These are phyloP conservation scores for Nicotiana benthamiana DNA, from an alignment of 257 asterid genomes.

Conservation along the genomic window DNA sequence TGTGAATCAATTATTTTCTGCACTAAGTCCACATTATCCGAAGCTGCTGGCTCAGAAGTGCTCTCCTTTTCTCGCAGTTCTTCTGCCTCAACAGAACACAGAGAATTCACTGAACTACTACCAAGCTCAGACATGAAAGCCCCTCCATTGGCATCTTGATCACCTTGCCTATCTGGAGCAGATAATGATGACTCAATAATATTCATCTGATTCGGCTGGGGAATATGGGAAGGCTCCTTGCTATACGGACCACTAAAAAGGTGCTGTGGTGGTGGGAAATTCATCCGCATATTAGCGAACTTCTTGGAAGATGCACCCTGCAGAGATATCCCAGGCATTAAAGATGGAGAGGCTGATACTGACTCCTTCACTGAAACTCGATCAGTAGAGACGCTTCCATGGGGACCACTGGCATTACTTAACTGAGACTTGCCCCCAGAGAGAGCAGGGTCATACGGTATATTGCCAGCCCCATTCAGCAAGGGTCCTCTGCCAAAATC, in stretches of 20 bases:
- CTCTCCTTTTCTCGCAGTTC: conserved; percentile 34
- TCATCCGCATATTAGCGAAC: conserved; percentile 35
- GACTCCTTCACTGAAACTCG: conserved; percentile 21
- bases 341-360: conserved; percentile 29
- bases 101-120: conserved; percentile 28
- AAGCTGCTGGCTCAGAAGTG: conserved; percentile 23
- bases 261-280: conserved; percentile 38
- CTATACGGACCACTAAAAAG: conserved; percentile 24
- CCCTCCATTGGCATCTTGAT: conserved; percentile 23
- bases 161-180: conserved; percentile 25
- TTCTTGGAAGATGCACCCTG: conserved; percentile 27
- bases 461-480: conserved; percentile 34
- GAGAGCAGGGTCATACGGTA: conserved; percentile 22
- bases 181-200: conserved; percentile 42
- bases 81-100: conserved; percentile 23
- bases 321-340: conserved; percentile 25
- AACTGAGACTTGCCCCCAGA: conserved; percentile 24
- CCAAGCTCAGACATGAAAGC: conserved; percentile 16
- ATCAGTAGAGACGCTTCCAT: conserved; percentile 30
- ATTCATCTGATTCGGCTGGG: conserved; percentile 34
- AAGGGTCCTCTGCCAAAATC: conserved; percentile 17
- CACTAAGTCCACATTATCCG: conserved; percentile 16
- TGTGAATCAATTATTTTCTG: conserved; percentile 25
- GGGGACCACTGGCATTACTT: conserved; percentile 25
- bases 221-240: conserved; percentile 27